Evolutionary conservation across 2,329 filamentous ascomycete species (phyloP).

Genomic region (Neurospora sp.): DNA sequence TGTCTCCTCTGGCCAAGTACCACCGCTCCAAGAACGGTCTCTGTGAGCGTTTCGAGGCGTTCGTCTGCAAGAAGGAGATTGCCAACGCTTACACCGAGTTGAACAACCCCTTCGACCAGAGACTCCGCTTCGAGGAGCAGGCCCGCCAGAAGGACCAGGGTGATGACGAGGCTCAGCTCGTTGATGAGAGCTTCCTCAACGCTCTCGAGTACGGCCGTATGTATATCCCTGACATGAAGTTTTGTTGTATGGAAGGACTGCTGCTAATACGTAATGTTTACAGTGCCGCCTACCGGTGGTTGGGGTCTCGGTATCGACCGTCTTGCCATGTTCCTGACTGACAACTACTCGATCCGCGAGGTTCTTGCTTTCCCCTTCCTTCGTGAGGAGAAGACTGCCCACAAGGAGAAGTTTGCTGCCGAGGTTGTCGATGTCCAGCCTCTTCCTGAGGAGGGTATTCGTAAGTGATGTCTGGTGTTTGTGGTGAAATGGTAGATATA

Average conservation of each 20-base stretch:
- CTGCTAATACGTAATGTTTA: slow-evolving; percentile 38
- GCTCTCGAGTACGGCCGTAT: slow-evolving; percentile 54
- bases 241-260: background rate
- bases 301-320: slow-evolving; percentile 97
- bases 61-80: slow-evolving; percentile 96
- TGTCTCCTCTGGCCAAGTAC: slow-evolving; percentile 95
- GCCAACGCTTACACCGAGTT: slow-evolving; percentile 96
- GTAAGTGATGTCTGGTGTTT: slow-evolving; percentile 14
- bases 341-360: slow-evolving; percentile 94
- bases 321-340: slow-evolving; percentile 51
- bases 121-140: slow-evolving; percentile 88
- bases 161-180: slow-evolving; percentile 90
- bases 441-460: slow-evolving; percentile 27
- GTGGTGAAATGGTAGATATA: background rate
- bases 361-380: slow-evolving; percentile 96
- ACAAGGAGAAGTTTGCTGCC: slow-evolving; percentile 37
- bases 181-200: slow-evolving; percentile 92
- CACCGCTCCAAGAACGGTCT: slow-evolving; percentile 73
- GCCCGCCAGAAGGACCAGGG: slow-evolving; percentile 91
- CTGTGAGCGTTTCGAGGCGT: slow-evolving; percentile 94
- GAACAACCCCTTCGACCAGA: slow-evolving; percentile 93
- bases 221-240: background rate
- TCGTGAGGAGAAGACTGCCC: slow-evolving; percentile 63
- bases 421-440: slow-evolving; percentile 24
- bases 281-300: slow-evolving; percentile 80